These are phyloP conservation scores for Solidago caesia DNA, from an alignment of 129 eudicot genomes.

Conservation along the genomic window DNA sequence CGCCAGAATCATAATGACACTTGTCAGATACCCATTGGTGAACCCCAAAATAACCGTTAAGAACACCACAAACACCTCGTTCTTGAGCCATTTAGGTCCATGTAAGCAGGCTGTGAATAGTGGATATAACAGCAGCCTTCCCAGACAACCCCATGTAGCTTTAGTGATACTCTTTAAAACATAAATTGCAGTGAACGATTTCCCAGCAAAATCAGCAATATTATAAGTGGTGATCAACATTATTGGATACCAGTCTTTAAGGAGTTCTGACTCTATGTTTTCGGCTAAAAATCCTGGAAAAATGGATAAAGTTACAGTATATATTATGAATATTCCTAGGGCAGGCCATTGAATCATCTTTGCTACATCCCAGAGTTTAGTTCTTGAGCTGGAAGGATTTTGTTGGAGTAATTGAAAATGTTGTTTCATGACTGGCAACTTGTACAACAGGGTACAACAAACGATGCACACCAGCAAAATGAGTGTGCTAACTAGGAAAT, in stretches of 20 bases:
- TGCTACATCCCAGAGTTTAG: conserved; percentile 49
- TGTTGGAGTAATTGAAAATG: conserved; percentile 45
- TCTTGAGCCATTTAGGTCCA: conserved; percentile 75
- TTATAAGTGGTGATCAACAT: conserved; percentile 61
- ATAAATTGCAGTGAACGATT: conserved; percentile 54
- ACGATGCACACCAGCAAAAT: conserved; percentile 57
- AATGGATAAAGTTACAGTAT: conserved; percentile 69
- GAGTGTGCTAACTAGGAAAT: conserved; percentile 59
- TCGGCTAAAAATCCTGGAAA: conserved; percentile 87
- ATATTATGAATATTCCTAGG: conserved; percentile 58
- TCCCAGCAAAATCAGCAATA: conserved; percentile 64
- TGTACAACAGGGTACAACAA: conserved; percentile 54
- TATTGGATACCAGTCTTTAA: conserved; percentile 83
- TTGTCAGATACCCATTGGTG: conserved; percentile 81
- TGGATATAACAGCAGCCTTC: conserved; percentile 64
- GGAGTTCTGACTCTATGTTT: conserved; percentile 45
- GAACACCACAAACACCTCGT: conserved; percentile 53
- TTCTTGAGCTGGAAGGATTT: conserved; percentile 34
- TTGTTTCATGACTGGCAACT: conserved; percentile 64
- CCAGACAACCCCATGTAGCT: conserved; percentile 72
- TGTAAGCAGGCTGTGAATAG: conserved; percentile 62
- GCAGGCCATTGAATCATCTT: conserved; percentile 58
- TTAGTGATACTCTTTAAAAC: conserved; percentile 40
- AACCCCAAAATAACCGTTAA: conserved; percentile 72
- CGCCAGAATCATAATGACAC: conserved; percentile 74